A percentile compares a stretch with the other conserved stretches of the same genome.
phyloP scores from a whole-genome alignment of 805 yeast genomes.

The Yamadazyma akitaensis region DNA sequence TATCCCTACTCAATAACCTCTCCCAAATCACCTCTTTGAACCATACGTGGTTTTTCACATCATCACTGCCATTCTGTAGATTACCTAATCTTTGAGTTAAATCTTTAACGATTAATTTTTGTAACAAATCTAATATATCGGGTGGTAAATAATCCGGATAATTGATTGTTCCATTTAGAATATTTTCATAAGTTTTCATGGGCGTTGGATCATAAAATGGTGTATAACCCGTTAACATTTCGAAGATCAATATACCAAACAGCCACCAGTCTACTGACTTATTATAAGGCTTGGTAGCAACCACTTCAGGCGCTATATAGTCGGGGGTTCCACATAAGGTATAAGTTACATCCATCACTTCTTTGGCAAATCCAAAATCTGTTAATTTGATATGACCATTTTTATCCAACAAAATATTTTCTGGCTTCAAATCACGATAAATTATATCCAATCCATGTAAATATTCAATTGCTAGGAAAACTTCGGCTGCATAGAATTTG shows the following conservation, averaged over 20 bases:
- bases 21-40: conserved; percentile 62
- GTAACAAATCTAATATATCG: conserved; percentile 49
- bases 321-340: conserved; percentile 65
- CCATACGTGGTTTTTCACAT: conserved; percentile 57
- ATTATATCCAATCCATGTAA: conserved; percentile 57
- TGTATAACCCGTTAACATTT: conserved; percentile 61
- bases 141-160: conserved; percentile 54
- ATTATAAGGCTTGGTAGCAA: conserved; percentile 59
- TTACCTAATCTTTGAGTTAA: conserved; percentile 56
- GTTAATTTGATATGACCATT: conserved; percentile 61
- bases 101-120: conserved; percentile 52
- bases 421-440: conserved; percentile 61
- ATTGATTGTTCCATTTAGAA: conserved; percentile 49
- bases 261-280: conserved; percentile 68
- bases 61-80: conserved; percentile 55
- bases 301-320: conserved; percentile 65
- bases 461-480: conserved; percentile 55
- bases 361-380: conserved; percentile 63
- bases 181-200: conserved; percentile 61
- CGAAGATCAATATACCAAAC: conserved; percentile 56
- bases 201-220: conserved; percentile 64
- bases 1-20: conserved; percentile 50
- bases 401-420: conserved; percentile 54
- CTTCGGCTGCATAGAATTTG: conserved; percentile 63
- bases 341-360: conserved; percentile 56